Percentiles rank a stretch among this genome's conserved stretches.
Conservation (phyloP, 2,329 filamentous ascomycete genomes). For the Acarospora socialis region DNA sequence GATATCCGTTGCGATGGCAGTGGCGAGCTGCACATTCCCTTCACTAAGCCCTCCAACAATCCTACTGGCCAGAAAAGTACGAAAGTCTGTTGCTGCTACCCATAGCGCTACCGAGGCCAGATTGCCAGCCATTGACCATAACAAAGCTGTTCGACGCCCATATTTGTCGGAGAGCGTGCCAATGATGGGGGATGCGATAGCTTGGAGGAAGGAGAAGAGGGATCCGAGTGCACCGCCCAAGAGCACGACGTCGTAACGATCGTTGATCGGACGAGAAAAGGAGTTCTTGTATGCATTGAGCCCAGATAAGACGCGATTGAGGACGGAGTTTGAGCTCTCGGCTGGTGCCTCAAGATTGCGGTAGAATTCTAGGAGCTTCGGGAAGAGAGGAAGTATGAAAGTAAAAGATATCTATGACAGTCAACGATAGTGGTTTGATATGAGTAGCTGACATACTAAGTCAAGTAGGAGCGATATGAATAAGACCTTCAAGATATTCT, state of each 20-base stretch:
- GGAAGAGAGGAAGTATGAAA: conserved; percentile 93
- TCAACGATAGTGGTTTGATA: not conserved
- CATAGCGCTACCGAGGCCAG: conserved; percentile 86
- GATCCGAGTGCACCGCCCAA: conserved; percentile 88
- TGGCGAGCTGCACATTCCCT: conserved; percentile 91
- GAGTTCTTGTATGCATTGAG: conserved; percentile 91
- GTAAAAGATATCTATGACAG: conserved; percentile 76
- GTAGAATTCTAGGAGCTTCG: conserved; percentile 91
- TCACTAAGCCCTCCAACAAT: conserved; percentile 88
- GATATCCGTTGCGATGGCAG: conserved; percentile 92
- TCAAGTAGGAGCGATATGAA: conserved; percentile 83
- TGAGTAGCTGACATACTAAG: conserved; percentile 44
- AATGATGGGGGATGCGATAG: conserved; percentile 81
- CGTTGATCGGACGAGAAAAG: conserved; percentile 85
- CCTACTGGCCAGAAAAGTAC: conserved; percentile 86
- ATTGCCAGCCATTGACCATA: conserved; percentile 87
- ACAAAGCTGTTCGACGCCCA: conserved; percentile 72
- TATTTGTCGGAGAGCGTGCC: conserved; percentile 76
- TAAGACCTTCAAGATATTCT: conserved; percentile 71
- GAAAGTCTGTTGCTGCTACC: conserved; percentile 86
- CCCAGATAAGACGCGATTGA: conserved; percentile 65
- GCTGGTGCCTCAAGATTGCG: conserved; percentile 59
- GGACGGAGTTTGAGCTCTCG: conserved; percentile 38
- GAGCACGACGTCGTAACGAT: conserved; percentile 91
- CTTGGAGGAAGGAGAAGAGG: conserved; percentile 84